These are phyloP conservation scores for Epichloe bromicola DNA, from an alignment of 2,329 filamentous ascomycete species.

Conservation along the genomic window DNA sequence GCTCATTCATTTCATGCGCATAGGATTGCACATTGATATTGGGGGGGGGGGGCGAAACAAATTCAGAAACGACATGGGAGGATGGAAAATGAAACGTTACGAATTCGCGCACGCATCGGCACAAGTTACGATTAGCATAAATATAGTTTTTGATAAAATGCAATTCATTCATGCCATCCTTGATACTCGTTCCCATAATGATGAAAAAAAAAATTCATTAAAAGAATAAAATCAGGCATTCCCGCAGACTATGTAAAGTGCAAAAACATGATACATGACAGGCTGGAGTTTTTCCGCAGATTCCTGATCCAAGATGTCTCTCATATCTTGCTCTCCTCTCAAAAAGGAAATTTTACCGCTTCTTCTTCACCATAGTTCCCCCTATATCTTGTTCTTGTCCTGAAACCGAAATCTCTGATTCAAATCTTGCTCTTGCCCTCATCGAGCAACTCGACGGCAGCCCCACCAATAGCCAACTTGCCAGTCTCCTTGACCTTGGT, in stretches of 20 bases:
- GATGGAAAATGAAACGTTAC: neutral
- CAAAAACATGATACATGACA: conserved; percentile 5
- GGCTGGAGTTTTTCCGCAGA: neutral
- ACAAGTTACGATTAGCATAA: neutral
- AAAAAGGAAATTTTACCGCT: neutral
- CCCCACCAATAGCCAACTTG: conserved; percentile 73
- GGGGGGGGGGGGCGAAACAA: no score
- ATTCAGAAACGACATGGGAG: neutral
- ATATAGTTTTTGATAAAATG: neutral
- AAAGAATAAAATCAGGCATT: neutral
- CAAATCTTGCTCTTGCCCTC: conserved; percentile 17
- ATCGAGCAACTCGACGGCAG: conserved; percentile 58
- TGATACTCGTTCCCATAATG: no score
- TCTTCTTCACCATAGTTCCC: no score
- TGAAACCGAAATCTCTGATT: neutral
- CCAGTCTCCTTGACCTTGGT: conserved; percentile 84
- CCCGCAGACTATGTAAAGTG: neutral
- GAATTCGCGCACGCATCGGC: neutral
- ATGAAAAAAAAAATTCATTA: no score
- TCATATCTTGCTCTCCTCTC: neutral
- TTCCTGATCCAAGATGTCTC: neutral
- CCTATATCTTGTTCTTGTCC: no score
- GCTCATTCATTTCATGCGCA: neutral
- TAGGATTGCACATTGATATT: neutral
- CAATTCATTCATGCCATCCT: no score